phyloP scores from a whole-genome alignment of 257 asterid genomes.

The Fraxinus excelsior region DNA sequence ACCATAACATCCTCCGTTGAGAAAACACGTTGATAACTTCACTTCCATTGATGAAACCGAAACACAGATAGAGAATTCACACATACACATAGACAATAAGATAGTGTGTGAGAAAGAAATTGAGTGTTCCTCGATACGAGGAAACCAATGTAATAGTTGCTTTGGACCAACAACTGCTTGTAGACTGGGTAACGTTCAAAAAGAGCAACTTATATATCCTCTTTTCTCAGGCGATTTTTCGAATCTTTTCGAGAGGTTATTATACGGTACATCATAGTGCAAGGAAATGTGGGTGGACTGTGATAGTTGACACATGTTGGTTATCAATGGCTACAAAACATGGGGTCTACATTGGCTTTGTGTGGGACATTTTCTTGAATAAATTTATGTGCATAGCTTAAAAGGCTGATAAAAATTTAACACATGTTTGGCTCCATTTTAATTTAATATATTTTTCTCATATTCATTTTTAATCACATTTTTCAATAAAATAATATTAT shows the following conservation, averaged over 20 bases:
- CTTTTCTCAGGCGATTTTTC: not conserved
- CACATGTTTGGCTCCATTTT: no score
- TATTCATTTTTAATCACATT: no score
- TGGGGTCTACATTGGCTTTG: not conserved
- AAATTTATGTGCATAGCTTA: no score
- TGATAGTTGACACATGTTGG: no score
- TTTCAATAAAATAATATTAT: no score
- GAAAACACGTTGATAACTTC: conserved; percentile 54
- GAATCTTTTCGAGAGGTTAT: not conserved
- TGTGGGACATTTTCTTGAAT: no score
- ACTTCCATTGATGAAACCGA: conserved; percentile 53
- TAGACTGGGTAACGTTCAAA: not conserved
- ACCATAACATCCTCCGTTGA: conserved; percentile 46
- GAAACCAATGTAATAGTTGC: conserved; percentile 43
- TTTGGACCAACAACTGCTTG: conserved; percentile 57
- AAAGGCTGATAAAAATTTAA: no score
- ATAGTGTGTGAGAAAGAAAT: not conserved
- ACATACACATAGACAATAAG: conserved; percentile 16
- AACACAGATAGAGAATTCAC: not conserved
- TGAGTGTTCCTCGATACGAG: not conserved
- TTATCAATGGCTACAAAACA: no score
- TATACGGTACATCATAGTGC: no score
- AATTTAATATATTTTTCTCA: no score
- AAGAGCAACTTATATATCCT: not conserved
- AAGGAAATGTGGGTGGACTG: no score